Evolutionary conservation across 2,329 filamentous ascomycete genomes (phyloP).

Genomic region (Chlorencoelia australis): DNA sequence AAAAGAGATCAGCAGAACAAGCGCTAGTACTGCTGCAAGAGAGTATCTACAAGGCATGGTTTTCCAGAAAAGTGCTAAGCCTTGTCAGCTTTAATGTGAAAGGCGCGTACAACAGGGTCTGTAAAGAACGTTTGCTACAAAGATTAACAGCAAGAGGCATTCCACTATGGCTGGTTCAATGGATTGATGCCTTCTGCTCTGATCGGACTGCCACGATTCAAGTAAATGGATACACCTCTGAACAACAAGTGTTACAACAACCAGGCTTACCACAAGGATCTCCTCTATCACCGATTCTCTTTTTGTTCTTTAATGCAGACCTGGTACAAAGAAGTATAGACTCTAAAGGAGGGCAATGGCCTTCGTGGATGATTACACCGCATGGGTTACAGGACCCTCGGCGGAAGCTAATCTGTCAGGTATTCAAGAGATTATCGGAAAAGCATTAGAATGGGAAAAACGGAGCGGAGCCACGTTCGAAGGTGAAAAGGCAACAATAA

Average conservation of each 20-base stretch:
- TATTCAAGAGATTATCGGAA: conserved; percentile 20
- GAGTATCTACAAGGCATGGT: conserved; percentile 25
- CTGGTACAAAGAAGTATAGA: conserved; percentile 6
- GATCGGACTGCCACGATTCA: conserved; percentile 16
- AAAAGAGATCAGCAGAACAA: conserved; percentile 28
- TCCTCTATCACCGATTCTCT: conserved; percentile 29
- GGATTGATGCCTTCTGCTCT: conserved; percentile 22
- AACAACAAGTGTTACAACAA: conserved; percentile 12
- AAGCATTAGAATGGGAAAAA: conserved; percentile 18
- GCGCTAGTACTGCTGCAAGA: conserved; percentile 27
- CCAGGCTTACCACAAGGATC: conserved; percentile 26
- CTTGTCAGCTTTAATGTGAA: conserved; percentile 32
- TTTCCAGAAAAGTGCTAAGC: conserved; percentile 24
- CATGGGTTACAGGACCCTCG: conserved; percentile 13
- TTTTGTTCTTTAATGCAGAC: conserved; percentile 25
- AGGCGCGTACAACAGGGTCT: conserved; percentile 32
- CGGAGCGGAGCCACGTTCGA: conserved; percentile 22
- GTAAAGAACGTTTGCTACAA: conserved; percentile 27
- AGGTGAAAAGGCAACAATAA: conserved; percentile 20
- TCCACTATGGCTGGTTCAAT: conserved; percentile 10
- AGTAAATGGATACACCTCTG: conserved; percentile 16
- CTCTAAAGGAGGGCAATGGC: neutral
- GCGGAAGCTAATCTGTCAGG: conserved; percentile 17
- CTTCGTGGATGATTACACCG: neutral
- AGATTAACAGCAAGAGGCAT: conserved; percentile 25